Evolutionary conservation across 1,139 yeast species (phyloP).

Genomic region (Yamadazyma diddensiae): DNA sequence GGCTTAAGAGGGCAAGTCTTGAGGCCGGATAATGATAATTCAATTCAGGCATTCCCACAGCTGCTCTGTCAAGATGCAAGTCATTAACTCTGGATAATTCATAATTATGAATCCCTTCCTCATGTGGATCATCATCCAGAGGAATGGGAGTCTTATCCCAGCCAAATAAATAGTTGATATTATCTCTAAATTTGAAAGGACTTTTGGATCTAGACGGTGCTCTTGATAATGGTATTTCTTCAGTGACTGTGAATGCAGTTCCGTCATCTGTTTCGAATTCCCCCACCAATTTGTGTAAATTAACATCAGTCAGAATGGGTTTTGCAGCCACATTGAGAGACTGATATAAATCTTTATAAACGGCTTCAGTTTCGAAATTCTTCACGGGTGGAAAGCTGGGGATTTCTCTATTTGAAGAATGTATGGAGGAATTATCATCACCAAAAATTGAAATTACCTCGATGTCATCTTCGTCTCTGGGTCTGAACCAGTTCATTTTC

Average conservation of each 20-base stretch:
- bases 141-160: slow-evolving; percentile 10
- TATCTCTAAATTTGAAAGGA: slow-evolving; percentile 22
- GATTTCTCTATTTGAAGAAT: too few species aligned
- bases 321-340: too few species aligned
- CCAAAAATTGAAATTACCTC: slow-evolving; percentile 1
- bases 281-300: too few species aligned
- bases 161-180: slow-evolving; percentile 14
- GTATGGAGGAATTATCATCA: too few species aligned
- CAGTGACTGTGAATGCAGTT: not conserved
- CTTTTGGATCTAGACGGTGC: slow-evolving; percentile 12
- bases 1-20: slow-evolving; percentile 15
- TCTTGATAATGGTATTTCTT: not conserved
- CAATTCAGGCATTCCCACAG: slow-evolving; percentile 1
- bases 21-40: slow-evolving; percentile 14
- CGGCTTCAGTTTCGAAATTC: too few species aligned
- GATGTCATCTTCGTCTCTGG: not conserved
- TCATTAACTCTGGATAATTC: too few species aligned
- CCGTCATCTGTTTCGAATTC: too few species aligned
- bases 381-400: too few species aligned
- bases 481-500: slow-evolving; percentile 9
- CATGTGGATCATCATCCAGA: not conserved
- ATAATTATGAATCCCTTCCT: too few species aligned
- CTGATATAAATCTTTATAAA: too few species aligned
- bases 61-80: not conserved
- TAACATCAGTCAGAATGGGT: too few species aligned